Evolutionary conservation across 345 rosid genomes (phyloP).

Genomic region (Syzygium aromaticum): DNA sequence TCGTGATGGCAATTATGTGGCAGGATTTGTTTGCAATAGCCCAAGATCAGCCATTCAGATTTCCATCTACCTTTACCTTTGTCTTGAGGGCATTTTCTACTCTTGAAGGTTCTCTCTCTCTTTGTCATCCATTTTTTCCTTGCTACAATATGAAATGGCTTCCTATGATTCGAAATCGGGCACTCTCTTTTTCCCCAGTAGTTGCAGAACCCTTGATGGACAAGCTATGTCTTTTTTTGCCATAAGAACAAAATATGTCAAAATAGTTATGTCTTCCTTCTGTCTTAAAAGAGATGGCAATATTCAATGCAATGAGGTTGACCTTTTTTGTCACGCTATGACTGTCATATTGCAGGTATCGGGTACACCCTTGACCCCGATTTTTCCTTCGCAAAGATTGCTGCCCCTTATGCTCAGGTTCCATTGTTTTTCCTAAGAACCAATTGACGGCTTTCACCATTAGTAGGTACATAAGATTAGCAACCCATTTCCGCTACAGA

Average conservation of each 20-base stretch:
- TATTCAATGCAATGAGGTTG: not conserved
- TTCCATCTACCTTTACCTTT: constrained; percentile 87
- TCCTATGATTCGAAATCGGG: not conserved
- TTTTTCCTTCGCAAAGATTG: constrained; percentile 77
- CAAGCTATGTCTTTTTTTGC: not conserved
- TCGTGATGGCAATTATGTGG: not conserved
- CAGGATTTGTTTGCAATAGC: constrained; percentile 96
- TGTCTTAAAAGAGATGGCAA: not conserved
- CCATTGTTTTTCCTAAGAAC: not conserved
- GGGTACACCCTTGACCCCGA: constrained; percentile 78
- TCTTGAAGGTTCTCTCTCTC: constrained; percentile 57
- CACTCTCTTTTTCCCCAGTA: not conserved
- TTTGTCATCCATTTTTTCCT: not conserved
- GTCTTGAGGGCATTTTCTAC: constrained; percentile 89
- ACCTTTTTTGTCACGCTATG: not conserved
- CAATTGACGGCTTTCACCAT: not conserved
- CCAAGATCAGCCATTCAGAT: constrained; percentile 89
- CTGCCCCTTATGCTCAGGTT: constrained; percentile 96
- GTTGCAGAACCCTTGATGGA: not conserved
- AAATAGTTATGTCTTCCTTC: not conserved
- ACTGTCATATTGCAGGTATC: constrained; percentile 46
- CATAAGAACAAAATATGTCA: not conserved
- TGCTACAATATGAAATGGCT: not conserved
- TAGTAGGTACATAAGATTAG: not conserved
- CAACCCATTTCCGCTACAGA: not conserved